Percentiles rank a stretch among this genome's conserved stretches.
These are phyloP conservation scores for Suillus hirtellus DNA, from an alignment of 768 basidiomycete species.

Conservation along the genomic window DNA sequence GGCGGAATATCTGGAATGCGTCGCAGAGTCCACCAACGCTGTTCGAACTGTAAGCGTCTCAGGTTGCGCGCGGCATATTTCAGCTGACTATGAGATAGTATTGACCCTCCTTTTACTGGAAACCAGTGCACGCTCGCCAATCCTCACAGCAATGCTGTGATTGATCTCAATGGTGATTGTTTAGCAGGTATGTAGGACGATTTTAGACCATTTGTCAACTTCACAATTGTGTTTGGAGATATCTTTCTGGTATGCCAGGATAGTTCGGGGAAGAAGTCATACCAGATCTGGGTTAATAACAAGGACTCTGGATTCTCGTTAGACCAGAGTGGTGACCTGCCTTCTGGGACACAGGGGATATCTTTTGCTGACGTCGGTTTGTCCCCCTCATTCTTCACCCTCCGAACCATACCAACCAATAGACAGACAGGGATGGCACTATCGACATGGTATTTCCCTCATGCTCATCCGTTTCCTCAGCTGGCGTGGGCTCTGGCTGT, in stretches of 20 bases:
- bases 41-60: constrained; percentile 63
- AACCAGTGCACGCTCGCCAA: constrained; percentile 74
- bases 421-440: constrained; percentile 88
- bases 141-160: constrained; percentile 92
- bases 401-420: neutral
- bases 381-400: constrained; percentile 18
- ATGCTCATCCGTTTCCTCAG: constrained; percentile 69
- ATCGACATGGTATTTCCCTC: constrained; percentile 93
- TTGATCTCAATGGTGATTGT: constrained; percentile 96
- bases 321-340: constrained; percentile 66
- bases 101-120: constrained; percentile 59
- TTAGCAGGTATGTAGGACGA: constrained; percentile 63
- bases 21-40: constrained; percentile 52
- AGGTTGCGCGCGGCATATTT: neutral
- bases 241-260: constrained; percentile 87
- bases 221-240: constrained; percentile 45
- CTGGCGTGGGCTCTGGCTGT: constrained; percentile 76
- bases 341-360: constrained; percentile 73
- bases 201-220: neutral
- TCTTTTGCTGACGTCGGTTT: constrained; percentile 90
- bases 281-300: constrained; percentile 92
- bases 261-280: constrained; percentile 56
- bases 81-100: constrained; percentile 37
- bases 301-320: constrained; percentile 75
- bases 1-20: constrained; percentile 79